A percentile compares a stretch with the other conserved stretches of the same genome.
Evolutionary conservation across 768 basidiomycete species (phyloP).

Genomic region (Kwoniella sp.): DNA sequence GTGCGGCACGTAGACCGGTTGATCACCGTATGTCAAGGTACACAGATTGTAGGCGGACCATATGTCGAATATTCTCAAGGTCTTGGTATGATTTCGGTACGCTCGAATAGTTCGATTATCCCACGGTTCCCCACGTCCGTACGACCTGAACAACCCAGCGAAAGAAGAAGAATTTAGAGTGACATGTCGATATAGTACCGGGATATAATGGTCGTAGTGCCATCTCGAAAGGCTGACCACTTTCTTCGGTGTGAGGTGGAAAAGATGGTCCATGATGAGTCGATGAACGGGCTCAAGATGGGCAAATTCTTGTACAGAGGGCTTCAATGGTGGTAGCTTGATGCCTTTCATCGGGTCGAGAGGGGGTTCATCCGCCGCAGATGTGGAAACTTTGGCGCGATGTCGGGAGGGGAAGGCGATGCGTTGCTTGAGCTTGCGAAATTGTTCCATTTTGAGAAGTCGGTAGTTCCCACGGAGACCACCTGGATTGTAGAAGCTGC

Average conservation of each 20-base stretch:
- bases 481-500: too few relatives aligned
- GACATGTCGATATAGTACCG: not conserved
- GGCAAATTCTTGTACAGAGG: not conserved
- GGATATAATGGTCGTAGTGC: conserved; percentile 4
- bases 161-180: not conserved
- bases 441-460: not conserved
- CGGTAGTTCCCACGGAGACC: too few relatives aligned
- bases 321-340: not conserved
- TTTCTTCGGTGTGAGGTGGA: not conserved
- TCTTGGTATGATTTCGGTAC: not conserved
- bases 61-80: not conserved
- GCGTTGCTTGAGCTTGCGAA: not conserved
- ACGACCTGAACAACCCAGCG: conserved; percentile 2
- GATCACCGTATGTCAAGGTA: not conserved
- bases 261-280: conserved; percentile 1
- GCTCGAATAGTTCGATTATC: conserved; percentile 10
- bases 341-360: not conserved
- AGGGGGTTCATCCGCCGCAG: not conserved
- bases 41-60: not conserved
- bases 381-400: not conserved
- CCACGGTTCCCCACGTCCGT: not conserved
- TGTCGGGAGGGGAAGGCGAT: not conserved
- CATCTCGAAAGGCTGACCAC: not conserved
- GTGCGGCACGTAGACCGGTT: conserved; percentile 5
- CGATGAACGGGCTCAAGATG: conserved; percentile 4